Evolutionary conservation across 2,329 filamentous ascomycete genomes (phyloP), one percentile per base, ranked within the genome.

Genomic region (Domatiomyces globalis): DNA sequence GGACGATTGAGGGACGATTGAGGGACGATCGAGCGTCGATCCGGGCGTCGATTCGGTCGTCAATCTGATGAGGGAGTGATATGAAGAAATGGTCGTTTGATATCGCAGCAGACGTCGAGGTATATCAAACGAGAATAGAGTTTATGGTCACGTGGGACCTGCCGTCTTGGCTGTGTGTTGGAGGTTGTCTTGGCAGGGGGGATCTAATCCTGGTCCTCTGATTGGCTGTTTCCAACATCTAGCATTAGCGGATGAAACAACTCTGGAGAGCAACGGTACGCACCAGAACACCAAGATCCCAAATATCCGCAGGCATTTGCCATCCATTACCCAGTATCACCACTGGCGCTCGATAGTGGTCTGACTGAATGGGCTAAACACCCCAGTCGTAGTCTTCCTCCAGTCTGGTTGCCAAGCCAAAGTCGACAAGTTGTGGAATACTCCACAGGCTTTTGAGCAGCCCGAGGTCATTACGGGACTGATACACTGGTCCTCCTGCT

Each of bases 341-440:
- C 48, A 65, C 63, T 1, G 63, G 63, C 5, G 63, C 61, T 4
- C 62, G 51, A 50, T 65, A 65, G 8, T 61, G 27, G 48, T 62
- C 49, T 1, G 64, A 61, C 53, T 60, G 59, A 50, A 63, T 61
- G 49, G 56, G 51, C 18, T 49, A 39, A 10, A 39, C 9, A 2
- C 33, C 33, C 33, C 33, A 39, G 33, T 39, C 33, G 12, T 39
- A 7, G 12, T 39, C 33, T 39, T 39, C 33, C 12, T 15, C 33
- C 2, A 39, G 33, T 5, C 33, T 15, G 12, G 33, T 39, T 15
- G 33, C 33, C 5, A 5, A 39, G 33, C 33, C 33, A 39, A 39
- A 39, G 33, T 39, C 33, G 33, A 39, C 33, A 15, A 39, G 33
- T 15, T 39, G 33, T 39, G 33, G 33, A 15, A 39, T 39, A 15